Evolutionary conservation across 257 asterid genomes (phyloP), one percentile per base, ranked within the genome.

Genomic region (Plectranthus barbatus): DNA sequence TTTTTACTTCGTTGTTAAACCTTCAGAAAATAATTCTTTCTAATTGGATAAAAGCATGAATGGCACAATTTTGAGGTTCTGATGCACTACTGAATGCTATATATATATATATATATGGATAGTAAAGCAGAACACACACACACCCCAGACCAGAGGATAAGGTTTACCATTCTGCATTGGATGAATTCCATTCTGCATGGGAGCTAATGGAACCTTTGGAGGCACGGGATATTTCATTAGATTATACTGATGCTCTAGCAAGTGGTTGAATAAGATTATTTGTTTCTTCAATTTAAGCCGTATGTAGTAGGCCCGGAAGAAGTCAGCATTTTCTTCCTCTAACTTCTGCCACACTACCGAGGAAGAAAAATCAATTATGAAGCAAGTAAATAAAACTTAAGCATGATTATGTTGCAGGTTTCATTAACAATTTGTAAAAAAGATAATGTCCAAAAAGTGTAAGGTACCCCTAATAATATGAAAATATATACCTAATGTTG

Each of bases 301-400:
- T 78, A 89, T 92, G 80, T 86, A 89, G 83, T 92, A 92, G 37
- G 87, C 91, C 68, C 96, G 81, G 72, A 89, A 92, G 74, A 92
- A 92, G 39, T 89, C 96, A 0, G 97, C 84, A 78, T 92, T 92
- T 77, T 92, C 97, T 74, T 92, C 97, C 83, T 92, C 99, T 73
- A 92, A 65, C 75, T 89, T 92, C 80, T 89, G 97, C 99, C 99
- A 92, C 60, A 92, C 99, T 92, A 60, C 67, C 47, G 21, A 72
- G 42, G 60, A 46, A 73, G 45, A 49, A 64, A 24, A 37, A 61
- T 37, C 1, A 20, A 24, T 20, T n/a, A 61, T 4, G 54, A 76
- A 40, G 48, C 9, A 14, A 47, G 23, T 47, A 36, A 24, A 42
- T 0, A 10, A 39, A 40, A 23, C 14, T 20, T 24, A 21, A 21